Base-by-base conservation (phyloP, 2,329 filamentous ascomycete species). In the Sclerotinia sclerotiorum region DNA sequence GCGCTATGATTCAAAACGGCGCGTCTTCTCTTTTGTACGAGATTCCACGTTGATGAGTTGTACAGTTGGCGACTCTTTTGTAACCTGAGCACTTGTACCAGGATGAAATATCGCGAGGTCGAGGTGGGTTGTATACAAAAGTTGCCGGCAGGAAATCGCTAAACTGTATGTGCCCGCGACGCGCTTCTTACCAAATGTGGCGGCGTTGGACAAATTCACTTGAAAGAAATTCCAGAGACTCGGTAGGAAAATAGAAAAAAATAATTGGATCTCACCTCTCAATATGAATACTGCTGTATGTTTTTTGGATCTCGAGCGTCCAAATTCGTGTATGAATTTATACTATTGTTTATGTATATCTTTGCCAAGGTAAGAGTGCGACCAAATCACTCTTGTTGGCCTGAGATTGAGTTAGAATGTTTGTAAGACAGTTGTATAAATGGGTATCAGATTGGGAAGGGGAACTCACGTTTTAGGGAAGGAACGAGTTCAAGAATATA, bases 41-140 rank as follows among this genome's bases (percentile, higher is more conserved):
- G 61, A 69, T 61, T 67, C 72, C 72, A 74, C 72, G 73, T 73
- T 74, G 72, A 44, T 67, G 67, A 65, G 71, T 73, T 68, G 73
- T 70, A 74, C 69, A 66, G 48, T 68, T 63, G 65, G 35, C 27
- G 57, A 67, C 35, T 67, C 35, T 52, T 48, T 46, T 29, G 65
- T 67, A 67, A 67, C 65, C 46, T 24, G 56, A 62, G 56, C 49
- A 67, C 60, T 39, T 63, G 60, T 49, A n/a, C 39, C 35, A 61
- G 46, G 64, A 29, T 21, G 35, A 65, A 49, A 57, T 64, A 44
- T 56, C 35, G 49, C 46, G 57, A 62, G 32, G 51, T 65, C 32
- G 60, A 68, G 51, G 51, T 60, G 60, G 42, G 51, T 65, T 35
- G 46, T 48, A 56, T 55, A 24, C 24, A 48, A 27, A 63, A 21